A percentile compares a stretch with the other conserved stretches of the same genome.
These are phyloP conservation scores for Metroxylon sagu DNA, from an alignment of 176 grass and related monocot species.

Conservation along the genomic window DNA sequence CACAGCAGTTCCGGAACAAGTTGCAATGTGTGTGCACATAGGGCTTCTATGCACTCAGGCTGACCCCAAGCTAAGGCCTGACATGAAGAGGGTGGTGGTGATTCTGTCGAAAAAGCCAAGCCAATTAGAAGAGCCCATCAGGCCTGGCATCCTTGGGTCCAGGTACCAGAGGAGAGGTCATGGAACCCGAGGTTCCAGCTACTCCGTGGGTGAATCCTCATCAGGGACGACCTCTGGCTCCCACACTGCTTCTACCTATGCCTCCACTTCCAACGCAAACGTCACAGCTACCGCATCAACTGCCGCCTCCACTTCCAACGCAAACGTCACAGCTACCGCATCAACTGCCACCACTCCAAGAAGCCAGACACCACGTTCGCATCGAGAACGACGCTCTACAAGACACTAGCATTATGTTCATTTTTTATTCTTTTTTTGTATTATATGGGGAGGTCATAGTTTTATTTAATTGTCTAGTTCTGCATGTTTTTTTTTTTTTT, in stretches of 20 bases:
- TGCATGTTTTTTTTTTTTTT: too few species aligned
- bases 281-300: conserved; percentile 20
- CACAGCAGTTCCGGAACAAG: conserved; percentile 45
- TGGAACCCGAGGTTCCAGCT: conserved; percentile 18
- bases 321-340: conserved; percentile 25
- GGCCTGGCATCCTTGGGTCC: conserved; percentile 48
- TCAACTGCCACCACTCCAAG: conserved; percentile 25
- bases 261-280: conserved; percentile 30
- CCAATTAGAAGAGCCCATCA: conserved; percentile 61
- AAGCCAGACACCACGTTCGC: conserved; percentile 33
- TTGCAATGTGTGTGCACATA: conserved; percentile 54
- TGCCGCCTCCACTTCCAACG: conserved; percentile 33
- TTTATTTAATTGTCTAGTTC: background rate
- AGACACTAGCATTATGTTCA: conserved; percentile 14
- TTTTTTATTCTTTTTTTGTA: conserved; percentile 11
- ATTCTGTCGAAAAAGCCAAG: conserved; percentile 77
- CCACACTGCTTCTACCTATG: conserved; percentile 21
- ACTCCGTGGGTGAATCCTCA: conserved; percentile 47
- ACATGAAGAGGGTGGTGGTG: conserved; percentile 87
- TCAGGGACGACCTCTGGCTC: conserved; percentile 30
- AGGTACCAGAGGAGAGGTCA: conserved; percentile 48
- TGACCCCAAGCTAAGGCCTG: conserved; percentile 60
- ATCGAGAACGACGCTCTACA: conserved; percentile 14
- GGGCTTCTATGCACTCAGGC: conserved; percentile 78
- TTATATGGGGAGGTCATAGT: background rate